Conservation (phyloP, 495 filamentous ascomycete genomes). For the Viridothelium virens region DNA sequence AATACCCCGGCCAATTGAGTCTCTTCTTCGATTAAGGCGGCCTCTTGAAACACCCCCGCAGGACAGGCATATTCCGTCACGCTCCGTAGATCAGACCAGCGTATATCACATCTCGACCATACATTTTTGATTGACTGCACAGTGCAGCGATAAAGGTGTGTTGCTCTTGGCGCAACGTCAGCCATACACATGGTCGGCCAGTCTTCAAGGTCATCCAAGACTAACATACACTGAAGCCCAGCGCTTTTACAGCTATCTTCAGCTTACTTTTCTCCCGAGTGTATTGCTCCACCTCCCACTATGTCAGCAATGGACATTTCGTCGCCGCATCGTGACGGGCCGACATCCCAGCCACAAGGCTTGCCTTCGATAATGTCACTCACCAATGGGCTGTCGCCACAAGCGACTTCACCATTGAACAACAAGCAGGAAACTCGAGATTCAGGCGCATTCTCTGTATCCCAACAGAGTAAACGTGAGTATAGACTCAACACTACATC, state of each 20-base stretch:
- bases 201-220: not conserved
- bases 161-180: not conserved
- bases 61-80: not conserved
- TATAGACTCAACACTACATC: not conserved
- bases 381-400: constrained; percentile 22
- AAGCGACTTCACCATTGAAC: constrained; percentile 13
- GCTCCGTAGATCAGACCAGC: not conserved
- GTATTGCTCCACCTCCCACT: not conserved
- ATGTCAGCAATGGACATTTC: constrained; percentile 5
- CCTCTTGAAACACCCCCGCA: not conserved
- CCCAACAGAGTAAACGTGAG: constrained; percentile 27
- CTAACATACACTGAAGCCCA: not conserved
- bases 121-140: not conserved
- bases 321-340: not conserved
- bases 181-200: not conserved
- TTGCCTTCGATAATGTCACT: constrained; percentile 26
- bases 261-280: not conserved
- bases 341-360: constrained; percentile 15
- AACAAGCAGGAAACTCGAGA: constrained; percentile 19
- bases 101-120: not conserved
- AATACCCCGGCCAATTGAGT: not conserved
- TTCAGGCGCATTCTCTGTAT: constrained; percentile 24
- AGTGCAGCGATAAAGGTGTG: not conserved
- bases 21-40: not conserved
- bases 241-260: not conserved